Percentiles rank a stretch among this genome's conserved stretches.
Evolutionary conservation across 2,329 filamentous ascomycete genomes (phyloP).

Genomic region (Exophiala viscosa): DNA sequence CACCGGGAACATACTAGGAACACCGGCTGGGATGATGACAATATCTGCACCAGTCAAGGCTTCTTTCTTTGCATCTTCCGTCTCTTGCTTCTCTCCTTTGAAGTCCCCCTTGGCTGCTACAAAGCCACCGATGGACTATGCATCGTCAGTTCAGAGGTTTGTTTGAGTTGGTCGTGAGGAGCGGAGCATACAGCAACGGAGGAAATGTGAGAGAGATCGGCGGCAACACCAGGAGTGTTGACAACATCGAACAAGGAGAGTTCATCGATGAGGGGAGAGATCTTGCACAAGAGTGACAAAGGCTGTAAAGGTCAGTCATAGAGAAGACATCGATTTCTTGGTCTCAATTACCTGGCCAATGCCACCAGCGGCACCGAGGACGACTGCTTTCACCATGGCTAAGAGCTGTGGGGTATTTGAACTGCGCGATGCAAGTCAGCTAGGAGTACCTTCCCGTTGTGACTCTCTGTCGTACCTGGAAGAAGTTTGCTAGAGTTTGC

Average conservation of each 20-base stretch:
- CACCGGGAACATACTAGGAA: conserved; percentile 70
- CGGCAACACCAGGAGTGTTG: conserved; percentile 93
- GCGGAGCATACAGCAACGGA: conserved; percentile 67
- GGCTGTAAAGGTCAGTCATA: conserved; percentile 56
- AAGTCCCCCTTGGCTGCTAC: conserved; percentile 59
- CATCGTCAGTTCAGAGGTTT: conserved; percentile 30
- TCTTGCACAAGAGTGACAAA: conserved; percentile 93
- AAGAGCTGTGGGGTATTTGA: conserved; percentile 18
- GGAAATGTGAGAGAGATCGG: conserved; percentile 96
- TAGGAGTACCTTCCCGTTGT: background rate
- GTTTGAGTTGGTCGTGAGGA: conserved; percentile 11
- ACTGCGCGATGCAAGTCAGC: conserved; percentile 5
- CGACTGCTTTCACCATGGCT: conserved; percentile 56
- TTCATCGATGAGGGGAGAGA: conserved; percentile 80
- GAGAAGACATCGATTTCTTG: background rate
- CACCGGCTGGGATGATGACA: conserved; percentile 94
- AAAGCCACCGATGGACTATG: conserved; percentile 78
- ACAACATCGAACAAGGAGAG: conserved; percentile 98
- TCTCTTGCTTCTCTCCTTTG: conserved; percentile 34
- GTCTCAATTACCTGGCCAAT: conserved; percentile 77
- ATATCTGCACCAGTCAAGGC: conserved; percentile 92
- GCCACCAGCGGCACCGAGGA: conserved; percentile 95
- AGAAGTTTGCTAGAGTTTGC: background rate
- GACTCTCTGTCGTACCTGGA: conserved; percentile 1
- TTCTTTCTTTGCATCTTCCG: conserved; percentile 76